phyloP scores from a whole-genome alignment of 1,139 yeast genomes.

The Lodderomyces parapsilosis region DNA sequence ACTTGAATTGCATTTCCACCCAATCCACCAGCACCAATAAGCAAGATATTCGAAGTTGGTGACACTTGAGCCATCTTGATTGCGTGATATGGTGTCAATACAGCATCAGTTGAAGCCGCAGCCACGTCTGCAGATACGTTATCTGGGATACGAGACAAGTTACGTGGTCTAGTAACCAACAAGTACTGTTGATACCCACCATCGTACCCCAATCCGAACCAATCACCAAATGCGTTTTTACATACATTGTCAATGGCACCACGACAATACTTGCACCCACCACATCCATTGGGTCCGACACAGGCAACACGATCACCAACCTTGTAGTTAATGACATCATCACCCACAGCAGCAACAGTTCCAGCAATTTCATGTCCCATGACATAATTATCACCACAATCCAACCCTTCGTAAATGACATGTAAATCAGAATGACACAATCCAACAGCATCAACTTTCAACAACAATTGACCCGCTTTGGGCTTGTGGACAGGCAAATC shows the following conservation, averaged over 20 bases:
- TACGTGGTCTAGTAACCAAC: constrained; percentile 27
- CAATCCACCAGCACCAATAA: constrained; percentile 46
- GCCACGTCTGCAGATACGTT: constrained; percentile 36
- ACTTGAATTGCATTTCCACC: constrained; percentile 46
- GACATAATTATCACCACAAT: constrained; percentile 20
- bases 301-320: constrained; percentile 18
- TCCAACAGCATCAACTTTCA: constrained; percentile 46
- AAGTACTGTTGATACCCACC: constrained; percentile 48
- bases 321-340: constrained; percentile 7
- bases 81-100: constrained; percentile 45
- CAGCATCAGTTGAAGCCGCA: constrained; percentile 43
- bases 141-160: constrained; percentile 38
- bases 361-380: constrained; percentile 55
- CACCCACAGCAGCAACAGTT: constrained; percentile 19
- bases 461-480: constrained; percentile 28
- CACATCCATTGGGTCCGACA: constrained; percentile 17
- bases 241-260: constrained; percentile 38
- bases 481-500: constrained; percentile 30
- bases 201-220: constrained; percentile 33
- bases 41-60: constrained; percentile 34
- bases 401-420: constrained; percentile 22
- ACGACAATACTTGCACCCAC: constrained; percentile 26
- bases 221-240: constrained; percentile 17
- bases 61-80: constrained; percentile 14
- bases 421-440: constrained; percentile 47